A percentile compares a stretch with the other conserved stretches of the same genome.
Evolutionary conservation across 2,329 filamentous ascomycete genomes (phyloP).

Genomic region (Claviceps sp.): DNA sequence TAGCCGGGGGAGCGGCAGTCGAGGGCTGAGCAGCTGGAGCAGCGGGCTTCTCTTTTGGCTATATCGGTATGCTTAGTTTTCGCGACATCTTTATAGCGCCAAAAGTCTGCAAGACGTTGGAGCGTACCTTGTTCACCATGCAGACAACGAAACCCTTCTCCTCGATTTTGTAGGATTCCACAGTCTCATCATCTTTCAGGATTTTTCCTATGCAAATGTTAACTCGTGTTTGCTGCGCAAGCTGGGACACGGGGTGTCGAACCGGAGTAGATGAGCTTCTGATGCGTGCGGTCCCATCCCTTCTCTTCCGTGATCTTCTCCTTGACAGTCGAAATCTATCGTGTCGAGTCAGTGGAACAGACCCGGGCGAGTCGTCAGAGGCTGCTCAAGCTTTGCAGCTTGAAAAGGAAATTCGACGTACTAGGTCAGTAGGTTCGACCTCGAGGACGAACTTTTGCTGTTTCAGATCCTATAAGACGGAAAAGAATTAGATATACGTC

Average conservation of each 20-base stretch:
- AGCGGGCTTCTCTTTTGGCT: conserved; percentile 53
- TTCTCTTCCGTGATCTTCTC: conserved; percentile 85
- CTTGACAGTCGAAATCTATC: conserved; percentile 78
- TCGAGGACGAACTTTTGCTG: conserved; percentile 98
- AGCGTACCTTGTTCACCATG: conserved; percentile 83
- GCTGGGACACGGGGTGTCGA: conserved; percentile 18
- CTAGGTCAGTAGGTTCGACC: conserved; percentile 81
- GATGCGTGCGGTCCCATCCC: conserved; percentile 78
- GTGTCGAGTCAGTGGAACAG: conserved; percentile 5
- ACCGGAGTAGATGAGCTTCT: conserved; percentile 99
- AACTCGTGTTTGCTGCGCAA: conserved; percentile 7
- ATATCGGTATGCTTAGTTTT: background rate
- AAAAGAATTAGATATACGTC: background rate
- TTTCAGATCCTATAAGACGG: conserved; percentile 66
- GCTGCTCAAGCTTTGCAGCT: conserved; percentile 8
- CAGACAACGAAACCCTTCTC: conserved; percentile 99
- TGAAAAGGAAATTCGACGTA: conserved; percentile 38
- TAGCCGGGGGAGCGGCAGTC: conserved; percentile 43
- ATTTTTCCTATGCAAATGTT: conserved; percentile 67
- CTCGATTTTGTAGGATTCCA: conserved; percentile 95
- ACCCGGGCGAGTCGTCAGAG: conserved; percentile 6
- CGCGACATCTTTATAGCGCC: too few species aligned
- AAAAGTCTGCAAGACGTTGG: background rate
- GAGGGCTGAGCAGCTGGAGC: conserved; percentile 39
- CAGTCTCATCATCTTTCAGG: conserved; percentile 90